These are phyloP conservation scores for Apiospora kogelbergensis DNA, from an alignment of 2,329 filamentous ascomycete species.

Conservation along the genomic window DNA sequence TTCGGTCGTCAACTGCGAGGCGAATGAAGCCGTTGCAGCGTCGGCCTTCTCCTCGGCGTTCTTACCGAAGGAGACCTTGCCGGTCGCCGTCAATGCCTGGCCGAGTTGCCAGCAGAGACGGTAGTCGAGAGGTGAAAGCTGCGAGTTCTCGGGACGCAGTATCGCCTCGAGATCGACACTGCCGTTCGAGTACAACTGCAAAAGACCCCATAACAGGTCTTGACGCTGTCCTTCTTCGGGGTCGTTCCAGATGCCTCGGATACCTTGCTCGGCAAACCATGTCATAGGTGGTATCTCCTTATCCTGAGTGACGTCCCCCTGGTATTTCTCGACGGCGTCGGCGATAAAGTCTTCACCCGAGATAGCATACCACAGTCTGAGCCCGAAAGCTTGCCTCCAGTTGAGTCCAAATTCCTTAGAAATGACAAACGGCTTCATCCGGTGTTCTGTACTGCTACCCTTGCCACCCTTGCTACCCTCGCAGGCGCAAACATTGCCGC, in stretches of 20 bases:
- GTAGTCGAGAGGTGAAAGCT: constrained; percentile 71
- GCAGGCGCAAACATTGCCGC: constrained; percentile 83
- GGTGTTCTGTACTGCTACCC: constrained; percentile 73
- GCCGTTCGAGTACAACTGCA: constrained; percentile 74
- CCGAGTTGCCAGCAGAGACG: constrained; percentile 85
- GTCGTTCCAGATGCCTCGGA: constrained; percentile 61
- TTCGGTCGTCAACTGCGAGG: constrained; percentile 60
- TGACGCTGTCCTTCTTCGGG: constrained; percentile 59
- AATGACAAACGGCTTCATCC: constrained; percentile 76
- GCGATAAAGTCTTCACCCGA: constrained; percentile 67
- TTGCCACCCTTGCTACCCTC: constrained; percentile 72
- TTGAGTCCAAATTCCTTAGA: constrained; percentile 81
- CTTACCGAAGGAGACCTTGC: constrained; percentile 52
- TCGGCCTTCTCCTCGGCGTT: constrained; percentile 63
- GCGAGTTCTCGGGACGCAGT: constrained; percentile 74
- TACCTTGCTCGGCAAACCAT: constrained; percentile 64
- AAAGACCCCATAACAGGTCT: constrained; percentile 82
- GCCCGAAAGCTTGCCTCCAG: constrained; percentile 91
- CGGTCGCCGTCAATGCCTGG: constrained; percentile 57
- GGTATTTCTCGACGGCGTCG: constrained; percentile 71
- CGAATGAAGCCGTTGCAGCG: constrained; percentile 64
- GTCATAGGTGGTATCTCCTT: constrained; percentile 72
- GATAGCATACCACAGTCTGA: constrained; percentile 87
- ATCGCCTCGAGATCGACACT: constrained; percentile 64
- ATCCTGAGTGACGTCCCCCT: constrained; percentile 69